These are phyloP conservation scores for Alisma plantagoaquatica DNA, from an alignment of 106 monocot species.

Conservation along the genomic window DNA sequence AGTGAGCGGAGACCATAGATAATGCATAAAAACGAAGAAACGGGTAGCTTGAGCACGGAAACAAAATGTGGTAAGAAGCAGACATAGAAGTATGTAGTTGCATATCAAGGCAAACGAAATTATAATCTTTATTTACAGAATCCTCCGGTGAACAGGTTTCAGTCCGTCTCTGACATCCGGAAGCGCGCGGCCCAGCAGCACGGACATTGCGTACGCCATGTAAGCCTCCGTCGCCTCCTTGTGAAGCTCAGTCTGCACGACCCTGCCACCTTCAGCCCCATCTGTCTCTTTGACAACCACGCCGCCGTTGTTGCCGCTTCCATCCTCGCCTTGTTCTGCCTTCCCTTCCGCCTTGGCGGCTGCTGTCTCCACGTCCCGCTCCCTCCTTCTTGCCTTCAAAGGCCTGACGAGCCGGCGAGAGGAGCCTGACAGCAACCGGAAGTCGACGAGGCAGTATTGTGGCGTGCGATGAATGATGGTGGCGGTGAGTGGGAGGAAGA, in stretches of 20 bases:
- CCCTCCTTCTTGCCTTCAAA: slow-evolving; percentile 24
- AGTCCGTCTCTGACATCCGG: slow-evolving; percentile 95
- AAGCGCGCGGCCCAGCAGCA: slow-evolving; percentile 81
- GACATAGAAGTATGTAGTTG: too few species aligned
- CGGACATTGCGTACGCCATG: slow-evolving; percentile 99
- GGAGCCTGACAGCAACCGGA: slow-evolving; percentile 31
- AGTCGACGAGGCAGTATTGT: slow-evolving; percentile 4
- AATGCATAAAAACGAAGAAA: too few species aligned
- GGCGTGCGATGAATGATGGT: not conserved
- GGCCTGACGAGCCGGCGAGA: slow-evolving; percentile 14
- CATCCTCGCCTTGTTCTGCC: slow-evolving; percentile 22
- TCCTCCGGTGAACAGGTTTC: slow-evolving; percentile 93
- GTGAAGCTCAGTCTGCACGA: slow-evolving; percentile 70
- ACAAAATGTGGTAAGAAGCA: too few species aligned
- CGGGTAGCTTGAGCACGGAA: too few species aligned
- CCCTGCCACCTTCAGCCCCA: too few species aligned
- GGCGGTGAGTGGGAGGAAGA: slow-evolving; percentile 14
- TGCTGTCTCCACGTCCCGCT: slow-evolving; percentile 11
- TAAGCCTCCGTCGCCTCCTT: slow-evolving; percentile 94
- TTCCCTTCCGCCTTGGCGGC: slow-evolving; percentile 5
- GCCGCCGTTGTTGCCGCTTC: slow-evolving; percentile 24
- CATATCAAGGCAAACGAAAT: too few species aligned
- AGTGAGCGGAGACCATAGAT: too few species aligned
- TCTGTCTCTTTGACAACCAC: slow-evolving; percentile 41
- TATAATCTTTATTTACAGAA: slow-evolving; percentile 83